Conservation (phyloP, 768 basidiomycete genomes). For the Trametes cubensis region DNA sequence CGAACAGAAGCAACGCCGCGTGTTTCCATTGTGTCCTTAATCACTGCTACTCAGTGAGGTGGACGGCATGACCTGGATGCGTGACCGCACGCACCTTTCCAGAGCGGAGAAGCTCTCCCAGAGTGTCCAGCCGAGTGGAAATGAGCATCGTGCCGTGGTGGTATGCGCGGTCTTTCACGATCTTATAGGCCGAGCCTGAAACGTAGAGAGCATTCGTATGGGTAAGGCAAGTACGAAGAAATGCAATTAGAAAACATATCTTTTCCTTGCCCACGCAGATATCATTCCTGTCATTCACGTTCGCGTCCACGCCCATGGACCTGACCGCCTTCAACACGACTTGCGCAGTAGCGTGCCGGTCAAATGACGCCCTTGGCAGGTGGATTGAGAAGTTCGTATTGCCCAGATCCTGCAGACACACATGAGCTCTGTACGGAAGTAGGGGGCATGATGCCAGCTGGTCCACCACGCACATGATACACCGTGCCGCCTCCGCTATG, state of each 20-base stretch:
- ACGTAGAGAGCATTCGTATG: conserved; percentile 53
- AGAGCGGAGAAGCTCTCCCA: conserved; percentile 72
- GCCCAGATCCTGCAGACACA: conserved; percentile 76
- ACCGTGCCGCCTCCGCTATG: conserved; percentile 95
- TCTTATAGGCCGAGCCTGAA: conserved; percentile 97
- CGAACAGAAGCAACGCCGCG: conserved; percentile 90
- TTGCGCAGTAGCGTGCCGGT: conserved; percentile 75
- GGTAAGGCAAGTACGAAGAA: neutral
- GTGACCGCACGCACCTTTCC: conserved; percentile 54
- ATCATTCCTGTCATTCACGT: conserved; percentile 89
- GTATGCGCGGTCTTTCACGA: conserved; percentile 87
- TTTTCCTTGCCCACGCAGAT: conserved; percentile 83
- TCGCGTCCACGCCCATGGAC: conserved; percentile 73
- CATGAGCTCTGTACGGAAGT: neutral
- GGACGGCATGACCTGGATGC: neutral
- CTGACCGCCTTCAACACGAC: conserved; percentile 78
- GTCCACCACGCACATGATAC: conserved; percentile 73
- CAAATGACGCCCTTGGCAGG: conserved; percentile 77
- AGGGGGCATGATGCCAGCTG: no score
- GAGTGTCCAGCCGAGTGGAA: conserved; percentile 68
- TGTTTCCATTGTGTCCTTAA: conserved; percentile 76
- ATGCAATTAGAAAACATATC: conserved; percentile 60
- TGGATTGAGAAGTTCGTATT: conserved; percentile 98
- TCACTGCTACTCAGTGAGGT: conserved; percentile 14
- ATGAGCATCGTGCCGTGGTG: conserved; percentile 99